Evolutionary conservation across 1,284 basidiomycete species (phyloP).

Genomic region (Cerrena zonata): DNA sequence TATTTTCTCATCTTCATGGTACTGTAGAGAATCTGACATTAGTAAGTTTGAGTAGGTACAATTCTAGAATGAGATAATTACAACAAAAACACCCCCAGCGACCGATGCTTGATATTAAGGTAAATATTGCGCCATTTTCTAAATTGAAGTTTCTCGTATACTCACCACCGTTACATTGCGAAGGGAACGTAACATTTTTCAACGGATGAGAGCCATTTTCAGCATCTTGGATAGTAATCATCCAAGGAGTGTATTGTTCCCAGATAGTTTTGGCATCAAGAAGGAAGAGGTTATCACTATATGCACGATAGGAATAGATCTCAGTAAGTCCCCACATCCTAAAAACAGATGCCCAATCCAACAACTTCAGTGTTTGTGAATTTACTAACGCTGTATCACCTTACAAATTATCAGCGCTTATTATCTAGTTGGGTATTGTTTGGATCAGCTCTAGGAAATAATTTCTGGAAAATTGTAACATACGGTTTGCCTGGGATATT

Average conservation of each 20-base stretch:
- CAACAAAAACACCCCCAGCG: constrained; percentile 6
- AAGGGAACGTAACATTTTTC: constrained; percentile 2
- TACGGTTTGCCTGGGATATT: too few species aligned
- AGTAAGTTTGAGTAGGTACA: too few species aligned
- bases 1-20: background rate
- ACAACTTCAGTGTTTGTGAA: too few species aligned
- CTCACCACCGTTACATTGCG: background rate
- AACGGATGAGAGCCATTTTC: background rate
- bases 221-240: background rate
- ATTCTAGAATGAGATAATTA: too few species aligned
- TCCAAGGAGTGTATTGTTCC: constrained; percentile 1
- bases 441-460: too few species aligned
- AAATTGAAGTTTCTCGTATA: background rate
- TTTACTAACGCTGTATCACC: too few species aligned
- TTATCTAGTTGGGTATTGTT: too few species aligned
- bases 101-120: background rate
- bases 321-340: constrained; percentile 8
- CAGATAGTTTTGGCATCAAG: constrained; percentile 6
- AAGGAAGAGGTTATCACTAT: constrained; percentile 8
- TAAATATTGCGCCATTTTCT: background rate
- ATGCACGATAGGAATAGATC: constrained; percentile 13
- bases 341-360: too few species aligned
- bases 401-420: too few species aligned
- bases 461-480: too few species aligned
- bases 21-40: too few species aligned